Base-by-base conservation (phyloP, 2,329 filamentous ascomycete genomes). In the Dactylellina cionopaga region DNA sequence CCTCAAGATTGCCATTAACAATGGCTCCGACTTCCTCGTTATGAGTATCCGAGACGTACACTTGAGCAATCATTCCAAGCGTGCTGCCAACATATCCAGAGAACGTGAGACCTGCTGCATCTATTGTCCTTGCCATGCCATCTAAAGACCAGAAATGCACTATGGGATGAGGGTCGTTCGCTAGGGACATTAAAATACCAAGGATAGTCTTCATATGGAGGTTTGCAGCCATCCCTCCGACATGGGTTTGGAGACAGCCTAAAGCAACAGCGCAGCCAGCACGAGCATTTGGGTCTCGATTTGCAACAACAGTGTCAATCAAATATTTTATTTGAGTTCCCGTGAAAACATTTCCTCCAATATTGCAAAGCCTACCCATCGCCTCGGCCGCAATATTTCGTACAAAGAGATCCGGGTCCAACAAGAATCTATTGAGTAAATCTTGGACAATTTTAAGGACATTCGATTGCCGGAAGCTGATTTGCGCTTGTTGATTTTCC, bases 61-160 rank as follows among this genome's bases (percentile, higher is more conserved):
- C 84, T 78, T 97, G 94, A 17, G 92, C 92, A 17, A 98, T 85
- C 89, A 99, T 96, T 2, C 94, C 95, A 17, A 99, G 85, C 0
- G 92, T 93, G 77, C 92, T 92, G 0, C 92, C 90, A 17, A 97
- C 93, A 77, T 94, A 97, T 33, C 89, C 88, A 0, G 93, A 92
- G 80, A 97, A 99, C 24, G 92, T 94, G 65, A 99, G 83, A 0
- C 95, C 95, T 1, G 95, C 93, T 9, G 94, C 95, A 77, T 97
- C 94, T 1, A 94, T 91, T 10, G 96, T 92, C 56, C 91, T 85
- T 1, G 91, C 89, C 27, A 99, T 81, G 7, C 92, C 94, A 79
- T 97, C 92, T 44, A 99, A 83, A 1, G 96, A 94, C 92, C 93
- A 98, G 79, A 94, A 96, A 80, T 99, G 95, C 6, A 99, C 95